phyloP scores from a whole-genome alignment of 805 yeast species.

The Nakazawaea pomicola region DNA sequence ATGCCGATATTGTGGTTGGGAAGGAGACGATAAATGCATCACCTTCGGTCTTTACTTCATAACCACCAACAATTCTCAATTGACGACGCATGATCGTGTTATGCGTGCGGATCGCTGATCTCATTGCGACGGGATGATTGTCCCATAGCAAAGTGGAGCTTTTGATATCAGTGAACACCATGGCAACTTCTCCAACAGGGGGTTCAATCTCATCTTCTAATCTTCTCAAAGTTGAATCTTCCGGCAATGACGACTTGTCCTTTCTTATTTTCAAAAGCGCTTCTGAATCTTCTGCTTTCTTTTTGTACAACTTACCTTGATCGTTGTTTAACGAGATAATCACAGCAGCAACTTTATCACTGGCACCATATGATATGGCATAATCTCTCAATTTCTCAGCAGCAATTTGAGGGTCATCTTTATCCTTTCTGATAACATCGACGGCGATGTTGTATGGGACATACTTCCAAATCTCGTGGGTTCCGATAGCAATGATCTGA shows the following conservation, averaged over 20 bases:
- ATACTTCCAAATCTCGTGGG: constrained; percentile 80
- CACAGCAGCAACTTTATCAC: constrained; percentile 72
- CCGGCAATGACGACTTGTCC: constrained; percentile 48
- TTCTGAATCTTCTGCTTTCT: constrained; percentile 25
- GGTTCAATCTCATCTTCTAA: constrained; percentile 89
- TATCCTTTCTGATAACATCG: constrained; percentile 80
- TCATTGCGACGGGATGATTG: constrained; percentile 85
- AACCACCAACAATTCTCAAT: constrained; percentile 89
- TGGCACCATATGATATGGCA: constrained; percentile 88
- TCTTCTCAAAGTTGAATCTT: constrained; percentile 76
- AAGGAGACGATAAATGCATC: constrained; percentile 98
- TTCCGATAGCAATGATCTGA: constrained; percentile 81
- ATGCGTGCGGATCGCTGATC: constrained; percentile 93
- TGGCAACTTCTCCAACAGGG: constrained; percentile 89
- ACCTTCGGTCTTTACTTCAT: constrained; percentile 98
- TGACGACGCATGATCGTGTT: constrained; percentile 93
- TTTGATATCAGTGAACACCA: constrained; percentile 96
- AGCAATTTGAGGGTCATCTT: constrained; percentile 80
- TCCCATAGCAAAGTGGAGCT: constrained; percentile 95
- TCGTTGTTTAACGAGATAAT: constrained; percentile 67
- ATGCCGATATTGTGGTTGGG: constrained; percentile 85
- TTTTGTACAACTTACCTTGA: constrained; percentile 27
- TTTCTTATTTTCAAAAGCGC: constrained; percentile 38
- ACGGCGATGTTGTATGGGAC: constrained; percentile 82
- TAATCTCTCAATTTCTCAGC: constrained; percentile 92